phyloP scores from a whole-genome alignment of 164 flowering plant species.

The Houttuynia cordata region DNA sequence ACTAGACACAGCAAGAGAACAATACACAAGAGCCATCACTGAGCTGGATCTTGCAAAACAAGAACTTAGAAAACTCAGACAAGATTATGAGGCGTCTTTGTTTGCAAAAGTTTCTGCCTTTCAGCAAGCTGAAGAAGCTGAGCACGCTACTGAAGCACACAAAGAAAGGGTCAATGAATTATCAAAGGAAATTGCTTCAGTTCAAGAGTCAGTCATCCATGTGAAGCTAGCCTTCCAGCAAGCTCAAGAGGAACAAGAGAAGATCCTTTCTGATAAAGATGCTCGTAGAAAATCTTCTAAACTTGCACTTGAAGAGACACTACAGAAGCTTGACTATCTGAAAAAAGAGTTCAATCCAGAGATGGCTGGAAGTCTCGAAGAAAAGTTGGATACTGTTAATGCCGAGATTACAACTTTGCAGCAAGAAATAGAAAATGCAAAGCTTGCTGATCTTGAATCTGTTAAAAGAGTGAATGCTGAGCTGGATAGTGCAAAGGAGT shows the following conservation, averaged over 20 bases:
- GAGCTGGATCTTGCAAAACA: conserved; percentile 79
- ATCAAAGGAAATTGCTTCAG: conserved; percentile 48
- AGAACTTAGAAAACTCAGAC: conserved; percentile 51
- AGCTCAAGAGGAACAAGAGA: conserved; percentile 56
- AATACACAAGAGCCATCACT: conserved; percentile 30
- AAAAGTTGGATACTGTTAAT: conserved; percentile 36
- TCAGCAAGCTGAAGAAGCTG: conserved; percentile 53
- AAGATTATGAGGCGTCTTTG: conserved; percentile 44
- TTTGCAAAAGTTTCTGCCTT: conserved; percentile 47
- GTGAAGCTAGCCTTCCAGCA: conserved; percentile 48
- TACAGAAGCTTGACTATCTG: conserved; percentile 36
- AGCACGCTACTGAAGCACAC: conserved; percentile 35
- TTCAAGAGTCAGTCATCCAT: conserved; percentile 45
- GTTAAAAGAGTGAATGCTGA: conserved; percentile 47
- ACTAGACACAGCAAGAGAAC: conserved; percentile 39
- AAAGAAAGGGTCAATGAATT: conserved; percentile 45
- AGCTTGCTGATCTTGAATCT: conserved; percentile 59
- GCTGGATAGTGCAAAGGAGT: conserved; percentile 71
- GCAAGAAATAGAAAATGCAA: conserved; percentile 44
- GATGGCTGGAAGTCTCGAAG: conserved; percentile 28
- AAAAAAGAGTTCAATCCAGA: conserved; percentile 53
- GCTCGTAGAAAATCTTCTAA: conserved; percentile 35
- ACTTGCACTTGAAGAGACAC: conserved; percentile 46
- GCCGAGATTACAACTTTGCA: conserved; percentile 36
- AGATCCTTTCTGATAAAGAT: conserved; percentile 50